phyloP scores from a whole-genome alignment of 805 yeast species.

The Wickerhamiella brachini region DNA sequence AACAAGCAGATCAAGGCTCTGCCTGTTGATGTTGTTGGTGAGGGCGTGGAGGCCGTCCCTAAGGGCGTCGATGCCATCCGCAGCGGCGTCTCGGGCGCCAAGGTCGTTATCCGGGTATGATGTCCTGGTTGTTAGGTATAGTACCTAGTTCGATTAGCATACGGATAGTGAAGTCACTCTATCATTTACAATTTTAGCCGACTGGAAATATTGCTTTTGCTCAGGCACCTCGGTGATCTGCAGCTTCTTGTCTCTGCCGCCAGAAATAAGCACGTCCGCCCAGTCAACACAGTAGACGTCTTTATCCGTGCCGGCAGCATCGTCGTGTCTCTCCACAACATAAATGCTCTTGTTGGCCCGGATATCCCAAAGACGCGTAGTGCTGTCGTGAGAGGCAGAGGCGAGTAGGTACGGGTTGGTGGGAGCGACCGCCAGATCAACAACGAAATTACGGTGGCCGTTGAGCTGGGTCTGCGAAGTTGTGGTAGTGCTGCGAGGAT shows the following conservation, averaged over 20 bases:
- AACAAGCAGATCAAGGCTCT: slow-evolving; percentile 8
- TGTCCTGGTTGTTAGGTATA: not conserved
- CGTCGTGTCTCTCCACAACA: slow-evolving; percentile 57
- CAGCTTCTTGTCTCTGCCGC: slow-evolving; percentile 86
- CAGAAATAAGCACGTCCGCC: slow-evolving; percentile 77
- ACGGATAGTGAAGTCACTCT: no score
- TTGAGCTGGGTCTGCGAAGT: slow-evolving; percentile 54
- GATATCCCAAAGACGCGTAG: slow-evolving; percentile 89
- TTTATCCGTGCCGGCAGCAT: slow-evolving; percentile 24
- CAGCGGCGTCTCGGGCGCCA: slow-evolving; percentile 14
- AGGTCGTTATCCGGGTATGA: slow-evolving; percentile 11
- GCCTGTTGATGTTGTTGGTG: slow-evolving; percentile 13
- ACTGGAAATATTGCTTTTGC: not conserved
- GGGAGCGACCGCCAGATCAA: slow-evolving; percentile 59
- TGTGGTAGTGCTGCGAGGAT: slow-evolving; percentile 60
- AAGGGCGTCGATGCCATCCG: slow-evolving; percentile 9
- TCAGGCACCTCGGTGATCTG: slow-evolving; percentile 52
- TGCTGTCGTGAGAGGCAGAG: slow-evolving; percentile 93
- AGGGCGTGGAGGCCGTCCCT: slow-evolving; percentile 13
- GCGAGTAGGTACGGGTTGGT: slow-evolving; percentile 68
- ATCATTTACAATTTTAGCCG: no score
- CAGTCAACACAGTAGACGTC: slow-evolving; percentile 83
- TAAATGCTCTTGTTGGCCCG: slow-evolving; percentile 73
- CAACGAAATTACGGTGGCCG: slow-evolving; percentile 90
- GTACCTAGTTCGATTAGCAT: not conserved